These are phyloP conservation scores for Naganishia sp. DNA, from an alignment of 1,284 basidiomycete genomes.

Conservation along the genomic window DNA sequence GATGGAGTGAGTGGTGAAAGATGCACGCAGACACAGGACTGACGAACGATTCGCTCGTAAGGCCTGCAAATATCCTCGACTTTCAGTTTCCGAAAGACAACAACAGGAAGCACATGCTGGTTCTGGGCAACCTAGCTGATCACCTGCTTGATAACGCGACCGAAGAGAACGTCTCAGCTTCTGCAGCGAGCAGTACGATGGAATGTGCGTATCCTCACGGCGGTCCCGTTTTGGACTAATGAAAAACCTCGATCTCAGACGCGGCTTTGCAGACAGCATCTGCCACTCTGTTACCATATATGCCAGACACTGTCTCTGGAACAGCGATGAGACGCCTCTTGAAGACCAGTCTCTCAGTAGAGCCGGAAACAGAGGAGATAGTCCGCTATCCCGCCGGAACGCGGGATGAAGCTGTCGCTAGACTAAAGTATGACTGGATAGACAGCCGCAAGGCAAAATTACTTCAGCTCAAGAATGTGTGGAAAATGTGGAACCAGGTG, in stretches of 20 bases:
- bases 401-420: constrained; percentile 1
- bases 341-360: neutral
- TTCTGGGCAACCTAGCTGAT: constrained; percentile 17
- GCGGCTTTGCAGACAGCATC: constrained; percentile 15
- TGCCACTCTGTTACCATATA: neutral
- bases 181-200: too few relatives aligned
- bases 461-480: constrained; percentile 11
- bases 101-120: constrained; percentile 17
- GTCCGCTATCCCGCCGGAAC: neutral
- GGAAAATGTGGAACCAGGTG: constrained; percentile 25
- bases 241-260: neutral
- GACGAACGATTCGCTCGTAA: neutral
- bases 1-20: constrained; percentile 7
- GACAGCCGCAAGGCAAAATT: constrained; percentile 18
- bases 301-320: neutral
- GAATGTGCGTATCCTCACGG: too few relatives aligned
- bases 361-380: too few relatives aligned
- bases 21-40: neutral
- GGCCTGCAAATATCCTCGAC: constrained; percentile 18
- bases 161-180: neutral
- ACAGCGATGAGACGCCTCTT: neutral
- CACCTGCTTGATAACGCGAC: neutral
- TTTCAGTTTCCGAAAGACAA: constrained; percentile 26
- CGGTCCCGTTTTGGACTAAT: neutral
- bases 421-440: constrained; percentile 10